Evolutionary conservation across 148 eudicot genomes (phyloP).

Genomic region (Amaranthus hypochondriacus): DNA sequence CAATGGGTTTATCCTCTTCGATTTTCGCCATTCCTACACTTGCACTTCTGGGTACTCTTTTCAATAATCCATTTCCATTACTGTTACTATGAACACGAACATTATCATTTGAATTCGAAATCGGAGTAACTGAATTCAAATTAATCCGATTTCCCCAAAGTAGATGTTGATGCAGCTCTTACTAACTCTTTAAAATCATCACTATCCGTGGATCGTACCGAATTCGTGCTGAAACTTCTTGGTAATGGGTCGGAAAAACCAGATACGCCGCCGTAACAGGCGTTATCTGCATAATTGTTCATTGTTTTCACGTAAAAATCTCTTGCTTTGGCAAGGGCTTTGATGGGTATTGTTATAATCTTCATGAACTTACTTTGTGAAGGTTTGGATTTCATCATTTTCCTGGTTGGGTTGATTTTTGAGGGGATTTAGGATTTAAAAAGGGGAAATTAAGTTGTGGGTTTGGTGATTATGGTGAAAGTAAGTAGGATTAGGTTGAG

Average conservation of each 20-base stretch:
- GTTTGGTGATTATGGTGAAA: background rate
- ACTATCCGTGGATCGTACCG: slow-evolving; percentile 24
- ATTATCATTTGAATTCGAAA: background rate
- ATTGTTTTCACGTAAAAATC: slow-evolving; percentile 55
- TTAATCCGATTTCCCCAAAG: slow-evolving; percentile 22
- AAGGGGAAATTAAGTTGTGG: background rate
- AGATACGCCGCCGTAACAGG: background rate
- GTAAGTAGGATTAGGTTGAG: background rate
- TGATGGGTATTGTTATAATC: slow-evolving; percentile 42
- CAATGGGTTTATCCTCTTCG: slow-evolving; percentile 57
- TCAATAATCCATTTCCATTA: background rate
- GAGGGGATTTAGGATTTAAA: background rate
- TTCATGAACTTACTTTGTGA: slow-evolving; percentile 31
- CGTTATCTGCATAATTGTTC: slow-evolving; percentile 31
- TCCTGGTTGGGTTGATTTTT: background rate
- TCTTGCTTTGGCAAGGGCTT: slow-evolving; percentile 46
- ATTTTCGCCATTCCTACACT: slow-evolving; percentile 75
- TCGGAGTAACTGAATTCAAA: background rate
- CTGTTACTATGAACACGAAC: no score
- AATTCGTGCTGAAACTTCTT: slow-evolving; percentile 41
- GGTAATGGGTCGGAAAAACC: slow-evolving; percentile 31
- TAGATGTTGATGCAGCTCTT: slow-evolving; percentile 48
- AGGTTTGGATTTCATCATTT: slow-evolving; percentile 12
- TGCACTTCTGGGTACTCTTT: slow-evolving; percentile 45
- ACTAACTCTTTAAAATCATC: slow-evolving; percentile 52